A percentile compares a stretch with the other conserved stretches of the same genome.
These are phyloP conservation scores for Petunia hybrid DNA, from an alignment of 305 asterid genomes.

Conservation along the genomic window DNA sequence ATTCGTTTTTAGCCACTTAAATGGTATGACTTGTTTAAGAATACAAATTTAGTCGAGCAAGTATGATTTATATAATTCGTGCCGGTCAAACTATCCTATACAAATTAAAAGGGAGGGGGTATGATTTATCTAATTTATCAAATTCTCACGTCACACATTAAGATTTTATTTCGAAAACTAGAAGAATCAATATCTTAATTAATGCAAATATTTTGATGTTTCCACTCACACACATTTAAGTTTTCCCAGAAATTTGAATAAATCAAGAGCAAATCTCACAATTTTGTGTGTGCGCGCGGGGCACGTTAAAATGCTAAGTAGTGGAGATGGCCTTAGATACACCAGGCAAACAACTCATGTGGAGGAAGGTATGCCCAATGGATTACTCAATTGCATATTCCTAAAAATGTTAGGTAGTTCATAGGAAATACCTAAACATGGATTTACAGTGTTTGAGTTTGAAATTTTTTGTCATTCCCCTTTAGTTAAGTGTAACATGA, in stretches of 20 bases:
- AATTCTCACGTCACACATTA: neutral
- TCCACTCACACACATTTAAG: neutral
- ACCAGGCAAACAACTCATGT: constrained; percentile 7
- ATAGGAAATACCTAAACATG: neutral
- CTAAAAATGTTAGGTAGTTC: neutral
- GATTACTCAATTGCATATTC: neutral
- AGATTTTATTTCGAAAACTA: neutral
- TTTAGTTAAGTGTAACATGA: neutral
- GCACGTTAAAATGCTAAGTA: neutral
- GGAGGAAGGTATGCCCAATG: neutral
- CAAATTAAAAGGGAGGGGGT: neutral
- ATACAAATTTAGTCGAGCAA: no score
- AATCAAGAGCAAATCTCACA: neutral
- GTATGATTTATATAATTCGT: no score
- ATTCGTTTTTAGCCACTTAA: no score
- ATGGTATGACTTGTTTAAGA: no score
- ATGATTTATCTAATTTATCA: neutral
- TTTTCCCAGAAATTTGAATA: neutral
- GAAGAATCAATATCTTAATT: neutral
- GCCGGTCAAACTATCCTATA: no score
- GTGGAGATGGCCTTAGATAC: neutral
- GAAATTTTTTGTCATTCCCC: neutral
- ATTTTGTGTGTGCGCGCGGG: neutral
- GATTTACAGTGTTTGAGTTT: neutral
- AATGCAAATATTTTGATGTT: no score